Evolutionary conservation across 1,139 yeast species (phyloP).

Genomic region (Yamadazyma jaroonii): DNA sequence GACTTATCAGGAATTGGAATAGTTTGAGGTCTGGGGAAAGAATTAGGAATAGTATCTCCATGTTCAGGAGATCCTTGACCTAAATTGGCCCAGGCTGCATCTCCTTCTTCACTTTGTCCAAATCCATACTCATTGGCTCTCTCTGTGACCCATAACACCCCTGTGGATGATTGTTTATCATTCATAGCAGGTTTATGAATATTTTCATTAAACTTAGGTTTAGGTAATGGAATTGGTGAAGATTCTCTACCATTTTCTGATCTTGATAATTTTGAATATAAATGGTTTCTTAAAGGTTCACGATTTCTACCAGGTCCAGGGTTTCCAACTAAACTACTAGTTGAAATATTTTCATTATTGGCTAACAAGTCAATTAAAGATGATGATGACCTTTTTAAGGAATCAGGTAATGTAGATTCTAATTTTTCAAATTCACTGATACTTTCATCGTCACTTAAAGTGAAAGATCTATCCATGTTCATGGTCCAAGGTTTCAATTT

Average conservation of each 20-base stretch:
- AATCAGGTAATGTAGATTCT: constrained; percentile 45
- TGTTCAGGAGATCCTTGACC: constrained; percentile 76
- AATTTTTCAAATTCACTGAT: constrained; percentile 40
- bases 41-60: constrained; percentile 60
- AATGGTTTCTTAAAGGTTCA: constrained; percentile 16
- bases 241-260: constrained; percentile 38
- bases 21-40: constrained; percentile 54
- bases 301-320: constrained; percentile 11
- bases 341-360: constrained; percentile 13
- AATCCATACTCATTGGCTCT: constrained; percentile 63
- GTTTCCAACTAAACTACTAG: constrained; percentile 7
- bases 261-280: constrained; percentile 30
- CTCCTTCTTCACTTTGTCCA: constrained; percentile 34
- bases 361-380: constrained; percentile 37
- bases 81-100: constrained; percentile 59
- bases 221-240: constrained; percentile 53
- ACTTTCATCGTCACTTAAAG: constrained; percentile 14
- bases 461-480: neutral
- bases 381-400: constrained; percentile 40
- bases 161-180: constrained; percentile 61
- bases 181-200: constrained; percentile 62
- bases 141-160: constrained; percentile 70
- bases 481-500: too few relatives aligned
- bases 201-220: constrained; percentile 43
- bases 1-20: constrained; percentile 52